Conservation (phyloP, 768 basidiomycete genomes). For the Amanita rimosa region DNA sequence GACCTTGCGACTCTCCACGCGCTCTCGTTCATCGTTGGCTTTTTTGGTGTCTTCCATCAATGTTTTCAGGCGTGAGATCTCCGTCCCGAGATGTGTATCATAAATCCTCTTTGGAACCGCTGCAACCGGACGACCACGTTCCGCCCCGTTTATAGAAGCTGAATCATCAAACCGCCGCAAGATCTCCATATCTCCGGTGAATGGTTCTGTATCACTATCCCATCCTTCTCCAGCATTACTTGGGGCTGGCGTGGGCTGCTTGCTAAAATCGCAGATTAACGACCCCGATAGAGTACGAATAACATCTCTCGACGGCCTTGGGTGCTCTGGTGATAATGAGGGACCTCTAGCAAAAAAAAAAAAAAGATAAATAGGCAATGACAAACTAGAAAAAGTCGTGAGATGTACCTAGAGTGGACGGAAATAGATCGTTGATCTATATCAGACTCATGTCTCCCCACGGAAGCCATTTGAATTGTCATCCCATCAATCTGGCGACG, state of each 20-base stretch:
- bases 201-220: conserved; percentile 8
- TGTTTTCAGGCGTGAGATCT: conserved; percentile 5
- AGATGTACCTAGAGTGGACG: conserved; percentile 5
- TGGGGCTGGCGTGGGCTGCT: conserved; percentile 40
- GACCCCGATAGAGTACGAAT: conserved; percentile 37
- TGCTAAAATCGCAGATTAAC: conserved; percentile 31
- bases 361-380: neutral
- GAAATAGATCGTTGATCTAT: conserved; percentile 4
- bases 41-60: conserved; percentile 4
- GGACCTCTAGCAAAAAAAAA: neutral
- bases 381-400: neutral
- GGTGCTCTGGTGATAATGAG: neutral
- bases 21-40: conserved; percentile 4
- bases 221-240: conserved; percentile 18
- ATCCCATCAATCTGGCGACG: conserved; percentile 14
- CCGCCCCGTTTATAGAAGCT: neutral
- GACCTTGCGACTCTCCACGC: conserved; percentile 2
- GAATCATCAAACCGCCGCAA: neutral
- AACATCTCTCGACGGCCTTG: neutral
- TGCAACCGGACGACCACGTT: neutral
- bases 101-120: neutral
- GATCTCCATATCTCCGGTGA: neutral
- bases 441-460: neutral
- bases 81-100: conserved; percentile 1
- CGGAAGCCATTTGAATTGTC: neutral